These are phyloP conservation scores for Epicoccum sorghinum DNA, from an alignment of 2,329 filamentous ascomycete species.

Conservation along the genomic window DNA sequence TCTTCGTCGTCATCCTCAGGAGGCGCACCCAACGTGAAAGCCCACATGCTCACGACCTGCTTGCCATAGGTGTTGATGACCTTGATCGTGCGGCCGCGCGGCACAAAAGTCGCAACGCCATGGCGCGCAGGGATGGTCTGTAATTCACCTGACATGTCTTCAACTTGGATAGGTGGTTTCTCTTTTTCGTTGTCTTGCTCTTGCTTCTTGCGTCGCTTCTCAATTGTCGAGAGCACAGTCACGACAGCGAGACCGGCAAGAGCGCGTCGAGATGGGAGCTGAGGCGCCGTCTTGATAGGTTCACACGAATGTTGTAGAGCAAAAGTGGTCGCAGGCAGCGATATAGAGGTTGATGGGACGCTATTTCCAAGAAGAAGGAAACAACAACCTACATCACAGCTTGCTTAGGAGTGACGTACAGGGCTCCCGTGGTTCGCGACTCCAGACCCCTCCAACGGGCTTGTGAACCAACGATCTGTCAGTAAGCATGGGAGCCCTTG, in stretches of 20 bases:
- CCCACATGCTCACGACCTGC: constrained; percentile 58
- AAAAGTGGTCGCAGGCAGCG: background rate
- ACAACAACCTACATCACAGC: constrained; percentile 7
- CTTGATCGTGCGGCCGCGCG: constrained; percentile 56
- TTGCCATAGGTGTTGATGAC: constrained; percentile 59
- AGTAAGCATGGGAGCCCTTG: constrained; percentile 31
- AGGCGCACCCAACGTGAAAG: constrained; percentile 54
- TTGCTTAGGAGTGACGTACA: constrained; percentile 13
- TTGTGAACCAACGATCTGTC: constrained; percentile 18
- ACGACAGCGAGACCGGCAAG: constrained; percentile 45
- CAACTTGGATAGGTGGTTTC: constrained; percentile 15
- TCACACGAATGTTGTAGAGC: background rate
- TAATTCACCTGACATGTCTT: constrained; percentile 49
- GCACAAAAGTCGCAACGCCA: constrained; percentile 58
- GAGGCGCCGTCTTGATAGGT: constrained; percentile 37
- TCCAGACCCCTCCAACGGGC: constrained; percentile 7
- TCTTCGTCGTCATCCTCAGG: constrained; percentile 46
- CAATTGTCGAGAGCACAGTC: constrained; percentile 41
- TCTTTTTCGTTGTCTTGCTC: constrained; percentile 16
- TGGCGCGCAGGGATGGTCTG: constrained; percentile 58
- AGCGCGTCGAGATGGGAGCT: constrained; percentile 40
- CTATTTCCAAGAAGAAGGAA: constrained; percentile 9
- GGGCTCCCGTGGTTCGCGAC: constrained; percentile 10
- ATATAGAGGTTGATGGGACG: background rate
- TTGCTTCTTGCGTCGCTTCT: constrained; percentile 40